Evolutionary conservation across 177 flowering plant genomes (phyloP), one percentile per base, ranked within the genome.

Genomic region (Vitis hybrid): DNA sequence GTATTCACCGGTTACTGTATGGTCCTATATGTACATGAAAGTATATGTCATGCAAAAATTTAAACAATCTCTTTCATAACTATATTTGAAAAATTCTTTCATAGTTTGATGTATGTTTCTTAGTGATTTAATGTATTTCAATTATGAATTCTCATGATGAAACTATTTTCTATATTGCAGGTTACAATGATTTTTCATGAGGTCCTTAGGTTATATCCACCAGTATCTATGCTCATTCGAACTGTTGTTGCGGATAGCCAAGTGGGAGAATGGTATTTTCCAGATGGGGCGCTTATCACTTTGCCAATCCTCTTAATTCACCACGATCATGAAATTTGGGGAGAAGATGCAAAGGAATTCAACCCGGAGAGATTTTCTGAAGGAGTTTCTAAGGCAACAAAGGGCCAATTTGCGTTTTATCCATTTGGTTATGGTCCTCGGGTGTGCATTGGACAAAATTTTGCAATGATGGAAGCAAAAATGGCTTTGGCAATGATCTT

Each of bases 341-440:
- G 85, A 1, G 81, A 75, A 1, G 83, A 80, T 57, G 81, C 80
- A 7, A 30, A 66, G 3, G 83, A 82, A 64, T 82, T 82, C 75
- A 82, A 82, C 6, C 85, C 85, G 6, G 81, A 82, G 57, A 79
- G 85, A 35, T 82, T 82, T 58, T 35, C 79, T 0, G 76, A 75
- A 35, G 85, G 85, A 30, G 30, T 79, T 62, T 74, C 77, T 3
- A 79, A 79, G 61, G 83, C 81, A 11, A 59, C 83, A 1, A 77
- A 82, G 64, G 59, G 58, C 20, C 78, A 60, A 58, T 41, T 41
- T 14, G 17, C 69, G 0, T 82, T 73, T 54, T 15, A 68, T 15
- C 81, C 85, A 8, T 80, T 79, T n/a, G 73, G 68, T 18, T 65
- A 68, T 74, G 83, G 83, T 15, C 79, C 83, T 41, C 51, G 79